Conservation (phyloP, 2,329 filamentous ascomycete genomes). For the Sporothrix luriei region DNA sequence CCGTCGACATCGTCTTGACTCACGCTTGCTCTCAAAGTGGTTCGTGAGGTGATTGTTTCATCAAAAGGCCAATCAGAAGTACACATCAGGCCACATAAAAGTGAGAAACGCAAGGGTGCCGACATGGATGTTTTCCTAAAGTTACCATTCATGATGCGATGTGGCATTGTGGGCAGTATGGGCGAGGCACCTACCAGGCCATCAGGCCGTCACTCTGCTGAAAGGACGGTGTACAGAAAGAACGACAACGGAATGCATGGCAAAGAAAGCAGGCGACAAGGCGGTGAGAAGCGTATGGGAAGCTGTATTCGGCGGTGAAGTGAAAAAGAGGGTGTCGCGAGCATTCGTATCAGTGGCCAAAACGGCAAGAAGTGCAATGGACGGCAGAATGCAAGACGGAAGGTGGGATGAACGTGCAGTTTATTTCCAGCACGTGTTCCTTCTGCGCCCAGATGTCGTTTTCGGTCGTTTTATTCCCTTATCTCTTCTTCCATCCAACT, state of each 20-base stretch:
- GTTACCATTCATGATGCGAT: not conserved
- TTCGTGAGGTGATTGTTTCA: too few relatives aligned
- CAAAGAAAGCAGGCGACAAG: not conserved
- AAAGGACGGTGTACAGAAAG: not conserved
- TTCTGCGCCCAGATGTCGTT: not conserved
- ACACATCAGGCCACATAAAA: not conserved
- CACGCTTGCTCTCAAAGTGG: not conserved
- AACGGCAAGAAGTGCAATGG: slow-evolving; percentile 4
- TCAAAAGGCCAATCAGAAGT: too few relatives aligned
- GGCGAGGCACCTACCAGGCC: not conserved
- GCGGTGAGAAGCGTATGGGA: not conserved
- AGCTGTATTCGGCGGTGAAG: not conserved
- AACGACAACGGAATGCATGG: not conserved
- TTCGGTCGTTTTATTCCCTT: not conserved
- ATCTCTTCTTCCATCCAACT: not conserved
- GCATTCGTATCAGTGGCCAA: not conserved
- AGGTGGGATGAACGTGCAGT: not conserved
- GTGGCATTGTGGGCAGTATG: not conserved
- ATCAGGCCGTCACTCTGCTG: not conserved
- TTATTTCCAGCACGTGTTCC: slow-evolving; percentile 10
- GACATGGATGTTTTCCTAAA: not conserved
- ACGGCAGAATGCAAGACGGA: slow-evolving; percentile 11
- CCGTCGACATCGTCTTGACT: not conserved
- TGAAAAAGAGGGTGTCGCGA: not conserved
- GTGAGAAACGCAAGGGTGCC: too few relatives aligned